These are phyloP conservation scores for Zancudomyces culisetae DNA, from an alignment of 371 early-diverging fungal genomes.

Conservation along the genomic window DNA sequence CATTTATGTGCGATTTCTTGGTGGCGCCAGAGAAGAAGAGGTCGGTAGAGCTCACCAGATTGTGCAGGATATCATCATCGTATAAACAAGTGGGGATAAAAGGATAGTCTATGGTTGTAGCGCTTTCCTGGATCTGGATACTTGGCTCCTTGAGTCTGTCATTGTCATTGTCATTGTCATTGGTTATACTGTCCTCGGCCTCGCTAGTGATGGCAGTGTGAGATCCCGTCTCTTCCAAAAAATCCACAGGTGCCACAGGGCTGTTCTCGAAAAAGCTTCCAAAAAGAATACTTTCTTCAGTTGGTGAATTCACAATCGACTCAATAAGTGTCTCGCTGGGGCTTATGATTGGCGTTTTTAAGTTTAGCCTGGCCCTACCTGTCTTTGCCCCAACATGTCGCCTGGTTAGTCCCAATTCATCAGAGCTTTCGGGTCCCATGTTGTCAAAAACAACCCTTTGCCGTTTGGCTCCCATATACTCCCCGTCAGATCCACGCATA, in stretches of 20 bases:
- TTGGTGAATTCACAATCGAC: slow-evolving; percentile 17
- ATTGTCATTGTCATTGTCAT: not conserved
- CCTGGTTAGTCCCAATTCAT: not conserved
- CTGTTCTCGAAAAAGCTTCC: not conserved
- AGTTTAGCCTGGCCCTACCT: no score
- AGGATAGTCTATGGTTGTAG: not conserved
- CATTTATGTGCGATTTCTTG: not conserved
- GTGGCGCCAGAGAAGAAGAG: slow-evolving; percentile 13
- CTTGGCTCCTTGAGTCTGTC: not conserved
- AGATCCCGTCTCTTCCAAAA: not conserved
- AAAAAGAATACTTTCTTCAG: slow-evolving; percentile 3
- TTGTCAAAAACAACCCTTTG: not conserved
- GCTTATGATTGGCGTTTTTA: slow-evolving; percentile 16
- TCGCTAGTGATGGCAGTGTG: not conserved
- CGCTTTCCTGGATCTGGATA: not conserved
- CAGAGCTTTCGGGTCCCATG: not conserved
- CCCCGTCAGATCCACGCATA: no score
- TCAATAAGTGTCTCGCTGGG: slow-evolving; percentile 13
- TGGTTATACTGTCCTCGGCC: not conserved
- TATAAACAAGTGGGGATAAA: slow-evolving; percentile 10
- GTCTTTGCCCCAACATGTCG: not conserved
- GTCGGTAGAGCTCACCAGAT: slow-evolving; percentile 22
- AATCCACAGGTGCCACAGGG: not conserved
- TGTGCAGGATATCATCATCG: slow-evolving; percentile 26
- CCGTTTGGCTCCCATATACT: not conserved